Base-by-base conservation (phyloP, 805 yeast species). In the Cephaloascus fragrans region DNA sequence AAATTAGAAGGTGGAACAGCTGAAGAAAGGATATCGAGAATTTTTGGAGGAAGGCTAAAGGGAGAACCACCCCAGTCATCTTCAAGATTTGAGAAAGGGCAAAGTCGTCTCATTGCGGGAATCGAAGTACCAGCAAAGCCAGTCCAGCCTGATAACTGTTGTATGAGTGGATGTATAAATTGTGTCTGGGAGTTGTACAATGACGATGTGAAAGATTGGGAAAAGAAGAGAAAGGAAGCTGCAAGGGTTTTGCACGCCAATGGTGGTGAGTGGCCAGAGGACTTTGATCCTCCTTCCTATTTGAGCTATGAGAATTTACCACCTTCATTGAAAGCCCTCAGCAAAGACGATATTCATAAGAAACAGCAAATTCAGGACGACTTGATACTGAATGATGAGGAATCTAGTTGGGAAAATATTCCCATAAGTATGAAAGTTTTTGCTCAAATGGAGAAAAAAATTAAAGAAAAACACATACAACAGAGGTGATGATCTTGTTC, bases 101-200 rank as follows among this genome's bases (percentile, higher is more conserved):
- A 31, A 16, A 6, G n/a, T 6, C 8, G 15, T 6, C 5, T 51
- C 9, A 59, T 67, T 4, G 69, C 60, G 1, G 97, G 97, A 0
- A 66, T 93, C 0, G 56, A 54, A 5, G 95, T 90, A 0, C 96
- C 96, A 3, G 76, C 73, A n/a, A 73, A 71, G 53, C 97, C 98
- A 0, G 65, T 62, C 3, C 96, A 86, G 48, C 97, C 97, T 2
- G 95, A 89, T 49, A 88, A 90, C 57, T 90, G 98, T 57, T 90
- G 98, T 59, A 88, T 88, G 95, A 80, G 93, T 41, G 98, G 98
- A 1, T 90, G 98, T 58, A 79, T 86, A 23, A 88, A 90, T 59
- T 90, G 98, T 58, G 97, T 90, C 2, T 93, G 97, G 97, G 96
- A 89, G 50, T 62, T 85, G 39, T 90, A 77, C 55, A 80, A 83